Evolutionary conservation across 1,139 yeast species (phyloP).

Genomic region (Lodderomyces margitis): DNA sequence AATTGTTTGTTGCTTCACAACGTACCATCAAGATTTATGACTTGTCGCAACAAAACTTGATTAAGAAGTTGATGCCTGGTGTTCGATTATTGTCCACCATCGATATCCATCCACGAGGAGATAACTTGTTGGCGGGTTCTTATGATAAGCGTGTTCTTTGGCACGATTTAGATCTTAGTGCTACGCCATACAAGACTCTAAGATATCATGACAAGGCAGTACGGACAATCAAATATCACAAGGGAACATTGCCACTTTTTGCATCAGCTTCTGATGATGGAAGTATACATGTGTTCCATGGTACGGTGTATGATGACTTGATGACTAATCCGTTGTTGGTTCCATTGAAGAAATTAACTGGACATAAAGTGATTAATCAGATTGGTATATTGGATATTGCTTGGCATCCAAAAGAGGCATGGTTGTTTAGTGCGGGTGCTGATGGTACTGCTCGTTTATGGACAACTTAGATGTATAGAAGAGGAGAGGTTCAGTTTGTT

Average conservation of each 20-base stretch:
- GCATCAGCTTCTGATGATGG: constrained; percentile 99
- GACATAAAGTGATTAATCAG: constrained; percentile 79
- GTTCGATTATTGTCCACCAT: constrained; percentile 91
- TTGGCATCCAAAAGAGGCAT: constrained; percentile 99
- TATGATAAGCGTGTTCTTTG: constrained; percentile 94
- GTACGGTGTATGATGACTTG: constrained; percentile 92
- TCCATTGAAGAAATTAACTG: constrained; percentile 90
- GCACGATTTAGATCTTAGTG: constrained; percentile 91
- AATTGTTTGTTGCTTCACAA: constrained; percentile 90
- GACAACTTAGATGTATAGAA: constrained; percentile 67
- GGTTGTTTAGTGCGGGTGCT: constrained; percentile 98
- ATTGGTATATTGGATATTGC: constrained; percentile 85
- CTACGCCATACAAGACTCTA: constrained; percentile 91
- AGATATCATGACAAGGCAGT: constrained; percentile 96
- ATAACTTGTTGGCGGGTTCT: constrained; percentile 86
- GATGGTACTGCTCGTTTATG: constrained; percentile 95
- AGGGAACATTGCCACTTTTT: constrained; percentile 79
- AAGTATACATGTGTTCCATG: constrained; percentile 89
- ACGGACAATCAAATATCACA: constrained; percentile 84
- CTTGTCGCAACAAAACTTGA: constrained; percentile 76
- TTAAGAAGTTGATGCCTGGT: constrained; percentile 88
- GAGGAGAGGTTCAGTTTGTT: background rate
- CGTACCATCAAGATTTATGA: constrained; percentile 89
- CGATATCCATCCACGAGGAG: constrained; percentile 96
- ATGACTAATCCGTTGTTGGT: constrained; percentile 95